Evolutionary conservation across 495 filamentous ascomycete genomes (phyloP), one percentile per base, ranked within the genome.

Genomic region (Amphirosellinia nigrospora): DNA sequence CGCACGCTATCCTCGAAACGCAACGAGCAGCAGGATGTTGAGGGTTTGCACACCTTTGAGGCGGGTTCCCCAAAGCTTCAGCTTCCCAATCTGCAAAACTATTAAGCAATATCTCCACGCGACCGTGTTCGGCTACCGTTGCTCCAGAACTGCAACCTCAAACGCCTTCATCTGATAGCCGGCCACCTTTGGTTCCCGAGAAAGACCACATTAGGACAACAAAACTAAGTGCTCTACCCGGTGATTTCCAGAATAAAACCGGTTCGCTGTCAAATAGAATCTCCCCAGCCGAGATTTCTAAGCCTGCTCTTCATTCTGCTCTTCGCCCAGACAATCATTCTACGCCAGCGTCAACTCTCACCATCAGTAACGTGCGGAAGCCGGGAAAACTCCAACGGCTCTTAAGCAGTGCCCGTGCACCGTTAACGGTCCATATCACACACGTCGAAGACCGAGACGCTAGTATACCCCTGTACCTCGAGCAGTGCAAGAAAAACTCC

Each of bases 341-440:
- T 23, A 62, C 23, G 23, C 13, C 66, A 11, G 15, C 34, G 1
- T 69, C 67, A 39, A 41, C 23, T 8, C 58, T 75, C 34, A 82
- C 75, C 69, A 79, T 78, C n/a, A 75, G 79, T 1, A 77, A 74
- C 60, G 75, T 72, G 10, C 79, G 78, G 43, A 80, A 80, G 46
- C 75, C 77, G 1, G 76, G 80, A 50, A 81, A 78, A 62, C 68
- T 84, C 5, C 78, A 81, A 38, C 79, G 82, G 30, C 73, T 85
- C 55, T 55, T 85, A 36, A 81, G 80, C 70, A 73, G 76, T 38
- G 66, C 75, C 28, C 77, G 80, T n/a, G 70, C 69, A 1, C 72
- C 79, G 8, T 69, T 77, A 4, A 71, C 74, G 26, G 72, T 74
- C 16, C 77, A 79, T 46, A 58, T 67, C 34, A 78, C 80, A n/a